Percentiles rank a stretch among this genome's conserved stretches.
Conservation (phyloP, 148 eudicot species). For the Nepenthes gracilis region DNA sequence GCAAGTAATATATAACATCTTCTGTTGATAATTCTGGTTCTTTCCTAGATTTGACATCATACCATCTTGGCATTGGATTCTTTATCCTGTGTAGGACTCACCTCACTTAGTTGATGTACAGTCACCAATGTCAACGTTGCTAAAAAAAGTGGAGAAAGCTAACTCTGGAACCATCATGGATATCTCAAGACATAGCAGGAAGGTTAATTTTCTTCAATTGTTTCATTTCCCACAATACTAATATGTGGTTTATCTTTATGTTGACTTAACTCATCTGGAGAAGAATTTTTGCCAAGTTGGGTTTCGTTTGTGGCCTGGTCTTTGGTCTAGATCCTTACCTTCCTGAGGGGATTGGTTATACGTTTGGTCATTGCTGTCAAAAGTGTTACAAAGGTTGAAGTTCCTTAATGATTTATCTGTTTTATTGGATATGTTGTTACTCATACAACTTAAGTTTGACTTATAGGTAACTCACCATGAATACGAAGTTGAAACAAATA, state of each 20-base stretch:
- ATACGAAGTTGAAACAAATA: slow-evolving; percentile 89
- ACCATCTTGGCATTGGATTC: not conserved
- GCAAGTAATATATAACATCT: slow-evolving; percentile 4
- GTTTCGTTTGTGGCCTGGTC: too few relatives aligned
- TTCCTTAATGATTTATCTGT: too few relatives aligned
- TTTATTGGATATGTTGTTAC: slow-evolving; percentile 1
- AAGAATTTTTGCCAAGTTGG: not conserved
- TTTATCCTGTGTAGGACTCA: slow-evolving; percentile 27
- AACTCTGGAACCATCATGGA: slow-evolving; percentile 30
- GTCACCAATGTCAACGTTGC: slow-evolving; percentile 65
- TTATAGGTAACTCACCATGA: slow-evolving; percentile 79
- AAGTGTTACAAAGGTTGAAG: too few relatives aligned
- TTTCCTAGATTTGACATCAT: not conserved
- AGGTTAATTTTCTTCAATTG: slow-evolving; percentile 33
- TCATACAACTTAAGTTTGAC: slow-evolving; percentile 1
- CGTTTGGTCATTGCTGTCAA: not conserved
- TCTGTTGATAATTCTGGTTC: not conserved
- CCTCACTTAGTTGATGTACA: slow-evolving; percentile 36
- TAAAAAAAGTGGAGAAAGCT: slow-evolving; percentile 57
- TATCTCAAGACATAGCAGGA: slow-evolving; percentile 76
- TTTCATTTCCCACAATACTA: slow-evolving; percentile 1
- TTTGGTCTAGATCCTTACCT: too few relatives aligned
- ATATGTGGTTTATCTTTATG: not conserved
- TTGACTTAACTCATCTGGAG: not conserved
- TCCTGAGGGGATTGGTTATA: not conserved